Base-by-base conservation (phyloP, 2,329 filamentous ascomycete genomes). In the Trichoderma hamatum region DNA sequence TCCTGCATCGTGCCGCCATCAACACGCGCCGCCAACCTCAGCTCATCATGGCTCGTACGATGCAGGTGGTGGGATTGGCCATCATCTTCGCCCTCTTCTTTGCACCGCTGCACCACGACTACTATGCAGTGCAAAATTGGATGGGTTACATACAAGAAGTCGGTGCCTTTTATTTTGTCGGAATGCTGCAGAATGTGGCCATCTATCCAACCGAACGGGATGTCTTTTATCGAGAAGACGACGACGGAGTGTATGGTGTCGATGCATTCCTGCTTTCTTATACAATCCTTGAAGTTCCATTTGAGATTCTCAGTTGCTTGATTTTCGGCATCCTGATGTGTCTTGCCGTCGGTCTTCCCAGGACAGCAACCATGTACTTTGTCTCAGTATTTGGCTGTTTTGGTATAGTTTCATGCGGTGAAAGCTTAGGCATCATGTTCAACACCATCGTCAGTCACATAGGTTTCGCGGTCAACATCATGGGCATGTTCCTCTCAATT, bases 111-210 rank as follows among this genome's bases (percentile, higher is more conserved):
- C 85, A 89, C 72, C 84, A 88, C 74, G 85, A 92, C 76, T 93
- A 91, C 79, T 87, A 84, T 63, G 87, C 87, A 2, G 85, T 94
- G 0, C 91, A 93, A 76, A 92, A 89, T 62, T 86, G 91, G 1
- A 85, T 93, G 73, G 92, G 91, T 0, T 91, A 92, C 72, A 81
- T 93, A 0, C 89, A 93, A 71, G 88, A 93, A 75, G 84, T 93
- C 39, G 86, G 88, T 1, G 89, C 90, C 0, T 86, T 92, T 51
- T 91, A 92, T 77, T 92, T 92, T 73, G 87, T 92, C 1, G 91
- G 91, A 26, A 92, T 94, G 90, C 83, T 94, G 13, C 90, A 93
- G 76, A 93, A 93, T 73, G 89, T 93, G 3, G 90, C 90, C 4
- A 84, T 92, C 6, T 93, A 93, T 74, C 91, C 91, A 0, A 82